Evolutionary conservation across 208 protist species (phyloP), one percentile per base, ranked within the genome.

Genomic region (Trypanosoma rangeli): DNA sequence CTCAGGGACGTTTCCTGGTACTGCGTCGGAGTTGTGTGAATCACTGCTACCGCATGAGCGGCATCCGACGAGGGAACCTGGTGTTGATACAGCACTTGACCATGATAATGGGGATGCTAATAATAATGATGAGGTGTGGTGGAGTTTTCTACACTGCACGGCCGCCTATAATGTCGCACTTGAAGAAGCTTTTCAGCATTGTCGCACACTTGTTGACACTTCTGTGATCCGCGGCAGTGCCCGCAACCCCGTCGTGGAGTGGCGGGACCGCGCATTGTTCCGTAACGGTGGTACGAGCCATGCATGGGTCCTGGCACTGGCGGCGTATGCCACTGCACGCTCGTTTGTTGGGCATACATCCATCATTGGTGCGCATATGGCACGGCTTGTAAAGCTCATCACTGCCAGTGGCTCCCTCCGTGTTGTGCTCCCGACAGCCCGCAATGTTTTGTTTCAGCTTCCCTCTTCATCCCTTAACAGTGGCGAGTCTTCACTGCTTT

Each of bases 131-230:
- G 54, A 67, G 8, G 64, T 44, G 24, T 77, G 72, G 72, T 12
- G 18, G 18, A 15, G 18, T 46, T 77, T 64, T 49, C 37, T 77
- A 24, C 57, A 58, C 20, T 77, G 18, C 46, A 71, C 72, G 10
- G 59, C 28, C 26, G 0, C 29, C 26, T 77, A 72, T n/a, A 77
- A 77, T 56, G 44, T 18, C 18, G 33, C 57, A 28, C 28, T 77
- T 10, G 26, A 57, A n/a, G 9, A 56, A 5, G 57, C 16, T 3
- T 37, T 28, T 10, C 5, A 70, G 37, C 48, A 70, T 7, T 76
- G 57, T 53, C 28, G 60, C 9, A 42, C 10, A 20, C 37, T 73
- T 22, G 4, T 59, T 3, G 22, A 46, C 24, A 54, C 0, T 35
- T 31, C 5, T 1, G 28, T 29, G 4, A 60, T 28, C 26, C 33